Base-by-base conservation (phyloP, 768 basidiomycete species). In the Russula vinacea region DNA sequence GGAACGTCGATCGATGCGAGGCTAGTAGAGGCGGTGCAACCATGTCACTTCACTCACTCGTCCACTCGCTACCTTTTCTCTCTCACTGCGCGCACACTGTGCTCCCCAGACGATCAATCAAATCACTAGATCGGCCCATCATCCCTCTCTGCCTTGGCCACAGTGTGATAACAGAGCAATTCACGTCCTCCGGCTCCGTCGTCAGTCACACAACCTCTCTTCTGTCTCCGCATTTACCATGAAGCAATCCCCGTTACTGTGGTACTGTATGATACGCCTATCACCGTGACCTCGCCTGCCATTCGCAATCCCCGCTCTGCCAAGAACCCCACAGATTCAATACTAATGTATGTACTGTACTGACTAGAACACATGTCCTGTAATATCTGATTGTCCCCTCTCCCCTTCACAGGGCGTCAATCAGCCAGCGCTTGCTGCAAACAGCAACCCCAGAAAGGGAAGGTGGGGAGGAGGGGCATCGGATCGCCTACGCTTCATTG, bases 21-120 rank as follows among this genome's bases (percentile, higher is more conserved):
- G 58, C 7, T 22, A 8, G 39, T 29, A 11, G 44, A 45, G 56
- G 56, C 56, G 7, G 56, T 57, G 56, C 56, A 33, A 22, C 17
- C 19, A n/a, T 17, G 22, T 44, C 35, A 35, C n/a, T n/a, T n/a
- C n/a, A n/a, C n/a, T n/a, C n/a, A n/a, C 33, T 33, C 33, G 33
- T 8, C 33, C 33, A 33, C 35, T 35, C 10, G 35, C 35, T 7
- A 10, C 35, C 35, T 35, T 35, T 35, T 35, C 10, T 10, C 35
- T 35, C 10, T 10, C 35, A 22, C 53, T 10, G 26, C 26, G 29
- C 32, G 6, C 42, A 29, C n/a, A 32, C 40, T 32, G 35, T 35
- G 35, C 19, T 56, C 55, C 29, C 24, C 26, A 11, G 29, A 32
- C 17, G 29, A 14, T 37, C 53, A 37, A 13, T 14, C n/a, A n/a